Evolutionary conservation across 1,284 basidiomycete genomes (phyloP).

Genomic region (Tilletia setariae): DNA sequence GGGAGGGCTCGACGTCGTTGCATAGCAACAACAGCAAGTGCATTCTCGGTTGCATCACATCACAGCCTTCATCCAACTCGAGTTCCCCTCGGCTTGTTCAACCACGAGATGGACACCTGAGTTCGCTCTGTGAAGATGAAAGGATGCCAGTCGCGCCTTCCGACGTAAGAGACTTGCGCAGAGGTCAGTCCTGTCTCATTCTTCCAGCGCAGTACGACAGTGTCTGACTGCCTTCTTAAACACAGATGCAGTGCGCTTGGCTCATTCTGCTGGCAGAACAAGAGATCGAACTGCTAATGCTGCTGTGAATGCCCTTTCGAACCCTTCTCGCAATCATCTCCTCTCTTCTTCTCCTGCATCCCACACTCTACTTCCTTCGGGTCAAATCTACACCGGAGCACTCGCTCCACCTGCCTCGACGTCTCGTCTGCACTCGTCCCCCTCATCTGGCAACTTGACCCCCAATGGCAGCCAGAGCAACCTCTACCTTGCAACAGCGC

Average conservation of each 20-base stretch:
- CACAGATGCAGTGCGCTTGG: conserved; percentile 6
- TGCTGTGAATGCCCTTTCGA: no score
- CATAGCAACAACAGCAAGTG: conserved; percentile 6
- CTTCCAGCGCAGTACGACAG: neutral
- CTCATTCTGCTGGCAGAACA: conserved; percentile 1
- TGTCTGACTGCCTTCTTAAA: neutral
- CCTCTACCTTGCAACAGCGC: conserved; percentile 10
- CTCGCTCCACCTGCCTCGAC: neutral
- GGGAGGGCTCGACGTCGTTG: neutral
- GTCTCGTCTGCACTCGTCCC: no score
- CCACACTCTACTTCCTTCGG: neutral
- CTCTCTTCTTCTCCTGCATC: neutral
- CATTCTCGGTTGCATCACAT: neutral
- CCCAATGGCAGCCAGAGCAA: neutral
- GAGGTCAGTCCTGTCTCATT: neutral
- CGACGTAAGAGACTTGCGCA: neutral
- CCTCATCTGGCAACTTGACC: neutral
- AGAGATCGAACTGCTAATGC: neutral
- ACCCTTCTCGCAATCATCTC: no score
- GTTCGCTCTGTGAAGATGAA: no score
- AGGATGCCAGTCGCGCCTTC: neutral
- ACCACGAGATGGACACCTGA: no score
- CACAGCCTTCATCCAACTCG: neutral
- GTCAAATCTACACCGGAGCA: conserved; percentile 8
- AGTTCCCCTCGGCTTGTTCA: no score